Percentiles rank a stretch among this genome's conserved stretches.
phyloP scores from a whole-genome alignment of 73 alveolate genomes.

The Paramecium caudatum region DNA sequence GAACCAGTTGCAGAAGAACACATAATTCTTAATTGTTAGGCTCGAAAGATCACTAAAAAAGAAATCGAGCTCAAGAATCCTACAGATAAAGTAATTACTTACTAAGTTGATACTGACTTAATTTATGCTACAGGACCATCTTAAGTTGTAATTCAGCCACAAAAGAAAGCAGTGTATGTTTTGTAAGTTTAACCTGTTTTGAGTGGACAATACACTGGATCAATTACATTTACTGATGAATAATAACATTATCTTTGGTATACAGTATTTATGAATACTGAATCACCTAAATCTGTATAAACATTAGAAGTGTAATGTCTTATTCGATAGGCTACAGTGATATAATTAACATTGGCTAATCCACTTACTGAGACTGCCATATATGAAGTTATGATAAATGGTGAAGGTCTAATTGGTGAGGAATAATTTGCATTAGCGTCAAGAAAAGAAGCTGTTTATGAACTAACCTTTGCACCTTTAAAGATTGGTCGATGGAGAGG shows the following conservation, averaged over 20 bases:
- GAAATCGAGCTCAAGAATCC: slow-evolving; percentile 90
- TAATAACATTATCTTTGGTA: slow-evolving; percentile 96
- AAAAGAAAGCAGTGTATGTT: slow-evolving; percentile 70
- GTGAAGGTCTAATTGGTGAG: slow-evolving; percentile 96
- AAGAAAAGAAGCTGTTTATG: slow-evolving; percentile 88
- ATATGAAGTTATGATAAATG: slow-evolving; percentile 94
- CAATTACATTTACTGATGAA: slow-evolving; percentile 95
- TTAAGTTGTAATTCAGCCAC: slow-evolving; percentile 65
- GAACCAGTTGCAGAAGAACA: slow-evolving; percentile 99
- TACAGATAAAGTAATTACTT: slow-evolving; percentile 86
- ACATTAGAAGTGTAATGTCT: slow-evolving; percentile 88
- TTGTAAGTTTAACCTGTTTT: slow-evolving; percentile 90
- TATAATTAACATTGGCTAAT: slow-evolving; percentile 90
- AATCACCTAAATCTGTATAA: slow-evolving; percentile 94
- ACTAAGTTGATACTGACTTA: slow-evolving; percentile 96
- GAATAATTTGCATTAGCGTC: slow-evolving; percentile 85
- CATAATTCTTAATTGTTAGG: slow-evolving; percentile 93
- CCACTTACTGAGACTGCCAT: slow-evolving; percentile 92
- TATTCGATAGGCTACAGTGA: slow-evolving; percentile 93
- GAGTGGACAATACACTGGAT: slow-evolving; percentile 96
- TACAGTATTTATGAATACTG: slow-evolving; percentile 81
- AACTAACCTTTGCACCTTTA: slow-evolving; percentile 95
- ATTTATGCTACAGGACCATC: slow-evolving; percentile 94
- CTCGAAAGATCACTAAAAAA: slow-evolving; percentile 90
- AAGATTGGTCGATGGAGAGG: slow-evolving; percentile 94